Conservation (phyloP, 768 basidiomycete species). For the Tulasnella calospora region DNA sequence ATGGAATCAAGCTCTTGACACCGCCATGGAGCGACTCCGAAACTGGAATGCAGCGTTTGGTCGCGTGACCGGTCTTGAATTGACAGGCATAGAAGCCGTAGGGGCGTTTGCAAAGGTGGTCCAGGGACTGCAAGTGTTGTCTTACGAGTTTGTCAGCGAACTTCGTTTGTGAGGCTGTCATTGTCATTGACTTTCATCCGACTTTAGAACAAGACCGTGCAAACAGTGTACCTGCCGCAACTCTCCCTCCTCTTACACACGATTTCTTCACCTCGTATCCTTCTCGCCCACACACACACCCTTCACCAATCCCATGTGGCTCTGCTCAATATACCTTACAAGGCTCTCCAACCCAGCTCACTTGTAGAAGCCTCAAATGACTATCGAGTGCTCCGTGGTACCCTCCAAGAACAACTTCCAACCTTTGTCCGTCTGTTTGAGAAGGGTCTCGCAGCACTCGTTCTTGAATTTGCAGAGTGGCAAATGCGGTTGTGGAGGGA, state of each 20-base stretch:
- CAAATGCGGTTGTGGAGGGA: constrained; percentile 35
- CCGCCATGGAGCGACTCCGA: constrained; percentile 48
- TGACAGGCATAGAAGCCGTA: constrained; percentile 38
- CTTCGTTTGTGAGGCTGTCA: constrained; percentile 22
- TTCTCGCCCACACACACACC: constrained; percentile 28
- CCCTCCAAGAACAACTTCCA: constrained; percentile 68
- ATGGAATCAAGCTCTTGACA: constrained; percentile 55
- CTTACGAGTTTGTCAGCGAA: constrained; percentile 48
- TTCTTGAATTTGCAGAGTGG: constrained; percentile 21
- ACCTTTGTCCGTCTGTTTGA: constrained; percentile 55
- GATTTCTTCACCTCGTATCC: constrained; percentile 25
- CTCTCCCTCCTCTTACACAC: constrained; percentile 35
- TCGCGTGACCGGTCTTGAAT: constrained; percentile 48
- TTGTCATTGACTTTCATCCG: background rate
- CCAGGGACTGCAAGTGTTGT: constrained; percentile 50
- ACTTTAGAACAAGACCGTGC: constrained; percentile 36
- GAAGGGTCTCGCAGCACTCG: constrained; percentile 13
- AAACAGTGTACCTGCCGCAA: constrained; percentile 52
- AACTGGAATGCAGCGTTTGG: constrained; percentile 60
- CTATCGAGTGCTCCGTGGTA: constrained; percentile 69
- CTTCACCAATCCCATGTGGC: constrained; percentile 68
- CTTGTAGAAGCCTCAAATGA: constrained; percentile 70
- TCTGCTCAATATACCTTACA: constrained; percentile 62
- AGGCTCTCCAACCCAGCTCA: constrained; percentile 60
- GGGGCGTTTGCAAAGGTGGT: constrained; percentile 52